These are phyloP conservation scores for Endothia cerciana DNA, from an alignment of 2,329 filamentous ascomycete species.

Conservation along the genomic window DNA sequence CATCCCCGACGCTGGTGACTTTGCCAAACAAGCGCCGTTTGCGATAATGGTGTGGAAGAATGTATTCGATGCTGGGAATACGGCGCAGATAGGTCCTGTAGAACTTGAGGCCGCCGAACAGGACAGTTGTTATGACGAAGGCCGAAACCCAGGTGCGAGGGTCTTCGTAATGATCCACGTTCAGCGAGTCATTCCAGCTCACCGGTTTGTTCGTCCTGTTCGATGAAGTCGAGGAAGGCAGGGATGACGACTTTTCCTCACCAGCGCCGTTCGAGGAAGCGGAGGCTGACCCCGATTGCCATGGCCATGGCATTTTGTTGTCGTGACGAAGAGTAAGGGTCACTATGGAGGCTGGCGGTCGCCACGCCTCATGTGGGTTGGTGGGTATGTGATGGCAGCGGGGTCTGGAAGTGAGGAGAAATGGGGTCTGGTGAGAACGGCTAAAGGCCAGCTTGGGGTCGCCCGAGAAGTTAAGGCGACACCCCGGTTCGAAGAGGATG, in stretches of 20 bases:
- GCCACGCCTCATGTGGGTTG: neutral
- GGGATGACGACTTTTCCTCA: constrained; percentile 4
- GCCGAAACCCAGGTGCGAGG: constrained; percentile 59
- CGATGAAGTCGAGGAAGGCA: constrained; percentile 10
- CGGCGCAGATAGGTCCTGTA: constrained; percentile 82
- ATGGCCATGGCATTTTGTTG: constrained; percentile 29
- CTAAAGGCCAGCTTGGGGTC: neutral
- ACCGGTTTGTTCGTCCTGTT: constrained; percentile 35
- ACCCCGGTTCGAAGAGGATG: neutral
- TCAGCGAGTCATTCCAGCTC: constrained; percentile 48
- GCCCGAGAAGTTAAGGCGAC: neutral
- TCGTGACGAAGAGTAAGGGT: constrained; percentile 13
- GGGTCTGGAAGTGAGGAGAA: constrained; percentile 11
- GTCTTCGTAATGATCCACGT: constrained; percentile 54
- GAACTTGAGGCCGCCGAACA: constrained; percentile 58
- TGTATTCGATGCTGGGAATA: constrained; percentile 76
- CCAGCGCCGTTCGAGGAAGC: constrained; percentile 8
- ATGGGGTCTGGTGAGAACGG: neutral
- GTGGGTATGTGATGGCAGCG: neutral
- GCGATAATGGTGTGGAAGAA: constrained; percentile 76
- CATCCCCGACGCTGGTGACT: constrained; percentile 94
- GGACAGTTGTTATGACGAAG: constrained; percentile 57
- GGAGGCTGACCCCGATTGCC: constrained; percentile 25
- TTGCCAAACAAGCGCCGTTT: constrained; percentile 77
- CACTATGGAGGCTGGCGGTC: neutral